Evolutionary conservation across 2,329 filamentous ascomycete genomes (phyloP).

Genomic region (Bertia moriformis): DNA sequence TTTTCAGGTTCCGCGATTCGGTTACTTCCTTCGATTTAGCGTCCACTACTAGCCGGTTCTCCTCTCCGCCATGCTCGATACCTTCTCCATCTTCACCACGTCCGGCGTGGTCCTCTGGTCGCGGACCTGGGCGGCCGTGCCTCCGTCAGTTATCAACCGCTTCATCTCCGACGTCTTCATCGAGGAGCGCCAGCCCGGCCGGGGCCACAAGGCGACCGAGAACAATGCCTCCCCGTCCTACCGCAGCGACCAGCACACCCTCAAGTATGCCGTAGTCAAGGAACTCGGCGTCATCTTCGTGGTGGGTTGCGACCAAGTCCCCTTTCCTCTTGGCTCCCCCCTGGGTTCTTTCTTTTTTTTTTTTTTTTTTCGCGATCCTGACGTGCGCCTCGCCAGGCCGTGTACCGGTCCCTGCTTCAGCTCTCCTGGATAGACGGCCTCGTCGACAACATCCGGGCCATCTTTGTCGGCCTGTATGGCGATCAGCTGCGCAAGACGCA

Average conservation of each 20-base stretch:
- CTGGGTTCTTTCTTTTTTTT: conserved; percentile 2
- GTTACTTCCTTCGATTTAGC: too few species aligned
- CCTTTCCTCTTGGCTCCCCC: conserved; percentile 3
- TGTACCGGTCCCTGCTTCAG: conserved; percentile 89
- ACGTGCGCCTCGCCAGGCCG: conserved; percentile 58
- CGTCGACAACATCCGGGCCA: conserved; percentile 81
- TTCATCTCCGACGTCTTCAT: conserved; percentile 96
- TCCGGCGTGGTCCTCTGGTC: conserved; percentile 97
- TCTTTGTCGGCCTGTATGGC: conserved; percentile 82
- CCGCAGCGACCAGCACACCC: conserved; percentile 79
- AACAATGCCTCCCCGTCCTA: conserved; percentile 57
- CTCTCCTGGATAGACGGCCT: conserved; percentile 95
- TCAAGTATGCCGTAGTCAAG: conserved; percentile 87
- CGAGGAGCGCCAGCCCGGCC: conserved; percentile 71
- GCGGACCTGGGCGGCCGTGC: conserved; percentile 66
- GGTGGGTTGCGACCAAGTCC: conserved; percentile 31
- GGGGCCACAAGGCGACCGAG: conserved; percentile 40
- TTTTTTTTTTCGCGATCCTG: conserved; percentile 3
- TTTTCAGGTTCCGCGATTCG: too few species aligned
- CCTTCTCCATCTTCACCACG: conserved; percentile 90
- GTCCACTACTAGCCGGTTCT: too few species aligned
- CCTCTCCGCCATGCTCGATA: conserved; percentile 72
- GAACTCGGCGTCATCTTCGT: conserved; percentile 93
- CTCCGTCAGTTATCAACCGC: conserved; percentile 73
- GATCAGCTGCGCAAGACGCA: conserved; percentile 72